Evolutionary conservation across 1,284 basidiomycete genomes (phyloP), one percentile per base, ranked within the genome.

Genomic region (Apiotrichum mycotoxinovorans): DNA sequence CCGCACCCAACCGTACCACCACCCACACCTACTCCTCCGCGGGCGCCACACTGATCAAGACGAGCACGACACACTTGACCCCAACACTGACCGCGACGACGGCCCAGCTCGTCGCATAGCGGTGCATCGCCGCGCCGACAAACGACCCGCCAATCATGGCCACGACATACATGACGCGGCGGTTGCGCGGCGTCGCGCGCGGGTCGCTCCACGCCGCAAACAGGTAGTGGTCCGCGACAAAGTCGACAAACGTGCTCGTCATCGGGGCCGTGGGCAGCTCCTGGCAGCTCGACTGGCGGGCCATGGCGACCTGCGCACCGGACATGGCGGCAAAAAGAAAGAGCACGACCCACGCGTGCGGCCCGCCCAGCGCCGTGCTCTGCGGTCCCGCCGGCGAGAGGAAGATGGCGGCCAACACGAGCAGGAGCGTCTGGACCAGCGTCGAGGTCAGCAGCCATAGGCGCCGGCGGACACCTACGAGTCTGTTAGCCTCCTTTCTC

Each of bases 251-350:
- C 2, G 69, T 65, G 2, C 66, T 69, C 1, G 75, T 76, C 56
- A 74, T 73, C 12, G 73, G 73, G 25, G 73, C 72, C 0, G 72
- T 73, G 0, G 73, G 72, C 1, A 74, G 57, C 38, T 72, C 72
- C 17, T 64, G 63, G 30, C 66, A 67, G 3, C 57, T 62, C 11
- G 60, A 64, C 60, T 71, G 71, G 44, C 73, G 65, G 1, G 72
- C 74, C 56, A 68, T 62, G n/a, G 69, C 72, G 25, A 78, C 74
- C 63, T 78, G 76, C 9, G 70, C 69, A 4, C 76, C 76, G 11
- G 70, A 71, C 66, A 74, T 73, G 37, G 54, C 51, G 0, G 75
- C 73, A 52, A 78, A 73, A 5, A 78, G 58, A 26, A 68, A 61
- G 23, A 78, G 57, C 25, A 70, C 51, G 37, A 66, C 54, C 70